Conservation (phyloP, 2,329 filamentous ascomycete species). For the Exophiala xenobiotica region DNA sequence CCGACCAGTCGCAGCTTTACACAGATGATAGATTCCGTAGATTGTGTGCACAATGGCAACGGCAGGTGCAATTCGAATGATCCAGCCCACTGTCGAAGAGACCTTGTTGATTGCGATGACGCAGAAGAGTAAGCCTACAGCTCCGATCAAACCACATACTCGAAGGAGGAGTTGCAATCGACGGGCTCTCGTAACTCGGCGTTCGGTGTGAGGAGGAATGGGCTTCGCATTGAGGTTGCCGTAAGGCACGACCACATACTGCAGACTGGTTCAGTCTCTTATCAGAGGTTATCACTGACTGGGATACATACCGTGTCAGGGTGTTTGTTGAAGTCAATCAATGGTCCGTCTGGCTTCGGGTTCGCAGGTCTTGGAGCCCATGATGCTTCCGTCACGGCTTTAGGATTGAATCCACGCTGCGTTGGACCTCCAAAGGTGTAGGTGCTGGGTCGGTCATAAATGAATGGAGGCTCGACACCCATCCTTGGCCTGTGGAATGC, state of each 20-base stretch:
- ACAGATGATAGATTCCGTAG: conserved; percentile 80
- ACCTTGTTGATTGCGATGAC: conserved; percentile 74
- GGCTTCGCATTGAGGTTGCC: conserved; percentile 61
- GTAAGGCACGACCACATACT: conserved; percentile 58
- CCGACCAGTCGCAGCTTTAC: conserved; percentile 66
- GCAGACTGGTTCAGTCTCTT: conserved; percentile 14
- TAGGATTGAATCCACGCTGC: conserved; percentile 73
- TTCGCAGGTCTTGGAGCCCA: conserved; percentile 62
- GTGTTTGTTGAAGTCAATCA: conserved; percentile 80
- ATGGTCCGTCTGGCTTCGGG: conserved; percentile 69
- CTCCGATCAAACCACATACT: conserved; percentile 64
- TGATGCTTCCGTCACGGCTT: conserved; percentile 77
- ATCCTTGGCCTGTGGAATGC: conserved; percentile 39
- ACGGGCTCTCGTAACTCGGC: conserved; percentile 67
- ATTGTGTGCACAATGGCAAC: conserved; percentile 68
- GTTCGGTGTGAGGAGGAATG: conserved; percentile 70
- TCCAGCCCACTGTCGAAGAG: conserved; percentile 65
- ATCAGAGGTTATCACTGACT: neutral
- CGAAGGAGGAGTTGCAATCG: conserved; percentile 68
- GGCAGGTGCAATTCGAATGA: conserved; percentile 73
- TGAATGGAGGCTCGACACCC: conserved; percentile 64
- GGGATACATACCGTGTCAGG: conserved; percentile 66
- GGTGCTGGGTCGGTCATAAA: conserved; percentile 63
- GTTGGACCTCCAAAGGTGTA: conserved; percentile 55
- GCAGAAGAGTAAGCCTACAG: conserved; percentile 69